A percentile compares a stretch with the other conserved stretches of the same genome.
These are phyloP conservation scores for Pachysandra terminalis DNA, from an alignment of 164 flowering plant genomes.

Conservation along the genomic window DNA sequence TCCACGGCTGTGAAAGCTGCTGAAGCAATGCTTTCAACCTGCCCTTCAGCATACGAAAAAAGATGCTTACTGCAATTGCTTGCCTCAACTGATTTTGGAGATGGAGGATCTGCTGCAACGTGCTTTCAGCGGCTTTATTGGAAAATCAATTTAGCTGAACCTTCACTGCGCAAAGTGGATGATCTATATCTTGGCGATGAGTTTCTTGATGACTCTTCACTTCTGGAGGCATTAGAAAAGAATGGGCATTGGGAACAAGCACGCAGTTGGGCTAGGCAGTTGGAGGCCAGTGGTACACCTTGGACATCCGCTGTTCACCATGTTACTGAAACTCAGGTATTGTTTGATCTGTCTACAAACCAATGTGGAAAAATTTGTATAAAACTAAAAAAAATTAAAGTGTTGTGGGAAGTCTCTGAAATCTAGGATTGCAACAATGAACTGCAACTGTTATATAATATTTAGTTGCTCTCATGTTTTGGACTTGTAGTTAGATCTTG, in stretches of 20 bases:
- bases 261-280: constrained; percentile 91
- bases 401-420: not conserved
- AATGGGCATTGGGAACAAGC: constrained; percentile 96
- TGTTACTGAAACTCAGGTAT: constrained; percentile 97
- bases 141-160: constrained; percentile 94
- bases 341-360: not conserved
- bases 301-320: constrained; percentile 85
- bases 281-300: constrained; percentile 79
- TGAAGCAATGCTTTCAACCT: constrained; percentile 74
- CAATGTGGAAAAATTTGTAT: no score
- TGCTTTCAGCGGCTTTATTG: constrained; percentile 63
- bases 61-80: constrained; percentile 88
- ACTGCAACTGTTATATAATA: not conserved
- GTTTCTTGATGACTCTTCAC: constrained; percentile 80
- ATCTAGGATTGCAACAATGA: not conserved
- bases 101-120: constrained; percentile 80
- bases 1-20: constrained; percentile 90
- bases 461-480: not conserved
- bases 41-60: constrained; percentile 96
- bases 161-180: constrained; percentile 65
- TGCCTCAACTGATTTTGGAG: constrained; percentile 93
- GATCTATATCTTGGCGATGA: constrained; percentile 71
- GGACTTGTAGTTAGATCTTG: no score
- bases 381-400: no score
- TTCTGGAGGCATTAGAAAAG: constrained; percentile 65